Evolutionary conservation across 2,329 filamentous ascomycete genomes (phyloP).

Genomic region (Anthostomella pinea): DNA sequence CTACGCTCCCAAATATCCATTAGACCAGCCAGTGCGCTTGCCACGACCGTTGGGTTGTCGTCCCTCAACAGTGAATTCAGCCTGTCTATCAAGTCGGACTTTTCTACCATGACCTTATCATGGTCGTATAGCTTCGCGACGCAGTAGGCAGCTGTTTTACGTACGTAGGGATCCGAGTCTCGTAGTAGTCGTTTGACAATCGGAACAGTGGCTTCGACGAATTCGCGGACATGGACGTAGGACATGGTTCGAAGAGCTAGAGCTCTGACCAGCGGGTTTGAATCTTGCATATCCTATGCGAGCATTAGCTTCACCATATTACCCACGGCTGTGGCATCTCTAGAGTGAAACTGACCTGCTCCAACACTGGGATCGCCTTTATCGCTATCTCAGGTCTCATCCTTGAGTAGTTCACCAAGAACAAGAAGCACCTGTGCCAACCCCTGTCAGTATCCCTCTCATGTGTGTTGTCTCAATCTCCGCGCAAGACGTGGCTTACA

Average conservation of each 20-base stretch:
- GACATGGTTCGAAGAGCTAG: slow-evolving; percentile 93
- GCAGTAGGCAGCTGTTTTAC: slow-evolving; percentile 94
- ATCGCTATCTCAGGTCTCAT: slow-evolving; percentile 92
- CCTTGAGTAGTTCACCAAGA: slow-evolving; percentile 93
- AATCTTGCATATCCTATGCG: slow-evolving; percentile 82
- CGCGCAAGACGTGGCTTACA: slow-evolving; percentile 69
- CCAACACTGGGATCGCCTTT: slow-evolving; percentile 84
- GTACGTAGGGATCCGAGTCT: slow-evolving; percentile 91
- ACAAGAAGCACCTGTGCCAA: slow-evolving; percentile 82
- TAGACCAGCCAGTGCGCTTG: slow-evolving; percentile 82
- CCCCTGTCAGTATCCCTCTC: slow-evolving; percentile 11
- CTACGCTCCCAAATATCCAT: slow-evolving; percentile 99
- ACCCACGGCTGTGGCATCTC: neutral
- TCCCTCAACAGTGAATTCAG: slow-evolving; percentile 88
- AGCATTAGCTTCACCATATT: slow-evolving; percentile 15
- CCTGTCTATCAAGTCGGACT: slow-evolving; percentile 85
- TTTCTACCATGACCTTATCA: slow-evolving; percentile 84
- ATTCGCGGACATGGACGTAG: slow-evolving; percentile 94
- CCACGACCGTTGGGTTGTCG: slow-evolving; percentile 96
- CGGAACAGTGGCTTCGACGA: slow-evolving; percentile 84
- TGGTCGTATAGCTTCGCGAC: slow-evolving; percentile 98
- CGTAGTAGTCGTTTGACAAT: slow-evolving; percentile 79
- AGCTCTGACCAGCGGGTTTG: slow-evolving; percentile 87
- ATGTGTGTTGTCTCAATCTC: neutral
- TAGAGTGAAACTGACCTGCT: slow-evolving; percentile 57